Evolutionary conservation across 257 asterid species (phyloP).

Genomic region (Lycium barbarum): DNA sequence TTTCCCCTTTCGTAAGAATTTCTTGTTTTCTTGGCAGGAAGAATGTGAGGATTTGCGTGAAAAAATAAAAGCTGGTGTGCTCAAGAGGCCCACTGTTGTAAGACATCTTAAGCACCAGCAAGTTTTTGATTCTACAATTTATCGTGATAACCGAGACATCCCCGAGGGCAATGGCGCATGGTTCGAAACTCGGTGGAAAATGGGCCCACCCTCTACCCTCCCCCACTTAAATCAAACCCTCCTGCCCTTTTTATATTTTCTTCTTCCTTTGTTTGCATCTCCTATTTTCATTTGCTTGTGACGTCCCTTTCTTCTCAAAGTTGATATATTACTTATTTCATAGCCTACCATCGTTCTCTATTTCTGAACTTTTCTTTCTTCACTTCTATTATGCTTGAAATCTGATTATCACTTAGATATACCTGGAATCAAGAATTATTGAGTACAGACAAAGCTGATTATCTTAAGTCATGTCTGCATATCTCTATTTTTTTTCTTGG

Average conservation of each 20-base stretch:
- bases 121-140: conserved; percentile 24
- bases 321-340: neutral
- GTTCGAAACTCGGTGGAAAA: neutral
- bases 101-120: conserved; percentile 15
- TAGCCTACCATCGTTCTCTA: neutral
- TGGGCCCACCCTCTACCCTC: neutral
- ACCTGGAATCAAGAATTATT: conserved; percentile 10
- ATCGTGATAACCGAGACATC: conserved; percentile 5
- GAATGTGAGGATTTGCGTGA: conserved; percentile 76
- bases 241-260: neutral
- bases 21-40: conserved; percentile 60
- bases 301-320: neutral
- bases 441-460: neutral
- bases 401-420: conserved; percentile 11
- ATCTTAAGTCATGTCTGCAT: neutral
- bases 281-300: conserved; percentile 26
- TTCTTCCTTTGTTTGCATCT: conserved; percentile 12
- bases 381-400: neutral
- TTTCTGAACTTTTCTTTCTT: neutral
- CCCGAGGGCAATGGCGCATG: neutral
- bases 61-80: conserved; percentile 76
- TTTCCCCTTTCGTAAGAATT: conserved; percentile 22
- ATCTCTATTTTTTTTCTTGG: neutral
- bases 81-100: conserved; percentile 58
- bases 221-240: neutral